Percentiles rank a stretch among this genome's conserved stretches.
These are phyloP conservation scores for Trypanosoma scelopori DNA, from an alignment of 208 protist genomes.

Conservation along the genomic window DNA sequence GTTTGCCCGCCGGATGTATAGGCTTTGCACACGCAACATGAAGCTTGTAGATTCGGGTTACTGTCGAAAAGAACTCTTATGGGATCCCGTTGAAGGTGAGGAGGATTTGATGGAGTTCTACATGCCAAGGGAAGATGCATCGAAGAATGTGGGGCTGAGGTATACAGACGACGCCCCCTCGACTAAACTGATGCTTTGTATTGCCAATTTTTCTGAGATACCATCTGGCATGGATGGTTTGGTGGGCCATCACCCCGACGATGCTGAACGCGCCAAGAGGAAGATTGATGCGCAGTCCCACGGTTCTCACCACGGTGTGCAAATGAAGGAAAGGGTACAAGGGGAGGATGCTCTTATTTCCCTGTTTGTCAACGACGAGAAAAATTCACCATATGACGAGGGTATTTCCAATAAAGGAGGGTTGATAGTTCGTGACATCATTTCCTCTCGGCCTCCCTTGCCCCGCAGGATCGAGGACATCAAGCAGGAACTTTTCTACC, in stretches of 20 bases:
- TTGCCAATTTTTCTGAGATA: no score
- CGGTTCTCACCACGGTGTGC: not conserved
- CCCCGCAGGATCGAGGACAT: slow-evolving; percentile 33
- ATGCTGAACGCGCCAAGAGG: slow-evolving; percentile 10
- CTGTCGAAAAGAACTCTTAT: slow-evolving; percentile 26
- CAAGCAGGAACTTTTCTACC: slow-evolving; percentile 46
- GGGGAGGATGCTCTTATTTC: slow-evolving; percentile 12
- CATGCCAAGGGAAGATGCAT: no score
- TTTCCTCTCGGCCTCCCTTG: not conserved
- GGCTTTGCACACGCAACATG: slow-evolving; percentile 29
- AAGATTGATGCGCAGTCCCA: slow-evolving; percentile 2
- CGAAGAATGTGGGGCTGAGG: no score
- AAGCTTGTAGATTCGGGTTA: slow-evolving; percentile 41
- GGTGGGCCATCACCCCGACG: not conserved
- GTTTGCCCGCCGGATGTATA: slow-evolving; percentile 30
- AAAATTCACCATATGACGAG: not conserved
- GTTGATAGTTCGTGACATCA: not conserved
- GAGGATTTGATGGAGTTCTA: not conserved
- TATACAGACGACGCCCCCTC: no score
- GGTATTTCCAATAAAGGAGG: not conserved
- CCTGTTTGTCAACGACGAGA: not conserved
- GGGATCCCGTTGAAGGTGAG: slow-evolving; percentile 47
- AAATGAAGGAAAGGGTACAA: slow-evolving; percentile 3
- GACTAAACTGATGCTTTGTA: no score
- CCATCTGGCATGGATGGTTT: no score